Base-by-base conservation (phyloP, 78 protist species). In the Tieghemostelium lacteum region DNA sequence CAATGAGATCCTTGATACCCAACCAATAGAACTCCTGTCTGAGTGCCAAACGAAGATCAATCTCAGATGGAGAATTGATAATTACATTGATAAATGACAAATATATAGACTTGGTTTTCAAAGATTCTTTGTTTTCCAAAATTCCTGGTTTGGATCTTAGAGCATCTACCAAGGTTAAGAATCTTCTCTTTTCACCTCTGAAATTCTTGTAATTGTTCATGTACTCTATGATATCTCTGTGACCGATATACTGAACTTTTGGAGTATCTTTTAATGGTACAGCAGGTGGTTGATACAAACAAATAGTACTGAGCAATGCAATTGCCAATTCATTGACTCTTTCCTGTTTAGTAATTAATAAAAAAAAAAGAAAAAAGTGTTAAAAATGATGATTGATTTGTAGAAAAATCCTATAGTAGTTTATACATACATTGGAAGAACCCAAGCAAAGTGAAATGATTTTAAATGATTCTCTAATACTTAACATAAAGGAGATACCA, bases 21-120 rank as follows among this genome's bases (percentile, higher is more conserved):
- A 88, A 75, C 88, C 80, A 75, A 54, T 63, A 57, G 16, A 88
- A 88, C n/a, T 88, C 93, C 58, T 73, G 78, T 22, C 93, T 26
- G 4, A 88, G 31, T 19, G 73, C 39, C 3, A 77, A 34, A 65
- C 93, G 76, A n/a, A 74, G 36, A 66, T 88, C 93, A 28, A 74
- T 74, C 24, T 73, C 93, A 10, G 80, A 63, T 65, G 93, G 85
- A 24, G 85, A 33, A 57, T 86, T 86, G 14, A 73, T 72, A 63
- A 88, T 75, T 6, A 52, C 40, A 54, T 88, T 88, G 16, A 88
- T 75, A 50, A 88, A 75, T 37, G 87, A 74, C 22, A 88, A 52
- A 54, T 88, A 88, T 54, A 71, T 88, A 17, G 93, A 75, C 28
- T 74, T 88, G 55, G 67, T 66, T 45, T 60, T 66, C 24, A 83